A percentile compares a stretch with the other conserved stretches of the same genome.
Evolutionary conservation across 371 early-diverging fungal species (phyloP).

Genomic region (Apophysomyces elegans): DNA sequence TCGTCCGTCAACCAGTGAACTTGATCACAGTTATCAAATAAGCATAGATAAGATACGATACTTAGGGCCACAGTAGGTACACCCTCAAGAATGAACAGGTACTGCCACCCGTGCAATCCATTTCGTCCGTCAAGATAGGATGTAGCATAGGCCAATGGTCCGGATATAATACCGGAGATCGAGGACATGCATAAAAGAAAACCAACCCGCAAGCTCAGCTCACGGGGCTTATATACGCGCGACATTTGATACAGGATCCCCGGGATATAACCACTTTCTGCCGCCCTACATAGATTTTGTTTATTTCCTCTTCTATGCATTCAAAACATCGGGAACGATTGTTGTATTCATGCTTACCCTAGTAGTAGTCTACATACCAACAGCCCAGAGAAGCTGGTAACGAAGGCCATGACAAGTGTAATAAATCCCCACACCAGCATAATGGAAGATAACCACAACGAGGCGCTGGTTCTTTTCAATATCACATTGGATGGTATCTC

Average conservation of each 20-base stretch:
- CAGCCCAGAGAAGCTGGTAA: slow-evolving; percentile 9
- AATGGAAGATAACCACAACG: slow-evolving; percentile 17
- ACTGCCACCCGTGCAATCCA: slow-evolving; percentile 22
- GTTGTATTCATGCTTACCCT: slow-evolving; percentile 4
- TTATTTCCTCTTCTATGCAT: not conserved
- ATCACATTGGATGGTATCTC: slow-evolving; percentile 20
- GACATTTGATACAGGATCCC: slow-evolving; percentile 19
- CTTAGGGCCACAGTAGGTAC: slow-evolving; percentile 17
- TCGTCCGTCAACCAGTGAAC: slow-evolving; percentile 11
- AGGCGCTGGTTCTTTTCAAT: slow-evolving; percentile 10
- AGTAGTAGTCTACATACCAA: slow-evolving; percentile 14
- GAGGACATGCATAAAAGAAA: slow-evolving; percentile 13
- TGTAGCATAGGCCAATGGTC: slow-evolving; percentile 12
- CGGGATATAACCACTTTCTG: slow-evolving; percentile 16
- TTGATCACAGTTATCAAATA: slow-evolving; percentile 10
- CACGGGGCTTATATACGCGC: slow-evolving; percentile 15
- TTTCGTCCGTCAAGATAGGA: slow-evolving; percentile 13
- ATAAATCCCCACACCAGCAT: slow-evolving; percentile 20
- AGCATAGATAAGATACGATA: slow-evolving; percentile 5
- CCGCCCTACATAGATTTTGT: slow-evolving; percentile 2
- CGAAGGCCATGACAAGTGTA: slow-evolving; percentile 12
- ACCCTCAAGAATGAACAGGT: slow-evolving; percentile 17
- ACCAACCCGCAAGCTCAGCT: slow-evolving; percentile 18
- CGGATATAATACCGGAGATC: slow-evolving; percentile 12
- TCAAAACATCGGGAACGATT: not conserved